phyloP scores from a whole-genome alignment of 2,329 filamentous ascomycete genomes.

The Talaromyces sp. region DNA sequence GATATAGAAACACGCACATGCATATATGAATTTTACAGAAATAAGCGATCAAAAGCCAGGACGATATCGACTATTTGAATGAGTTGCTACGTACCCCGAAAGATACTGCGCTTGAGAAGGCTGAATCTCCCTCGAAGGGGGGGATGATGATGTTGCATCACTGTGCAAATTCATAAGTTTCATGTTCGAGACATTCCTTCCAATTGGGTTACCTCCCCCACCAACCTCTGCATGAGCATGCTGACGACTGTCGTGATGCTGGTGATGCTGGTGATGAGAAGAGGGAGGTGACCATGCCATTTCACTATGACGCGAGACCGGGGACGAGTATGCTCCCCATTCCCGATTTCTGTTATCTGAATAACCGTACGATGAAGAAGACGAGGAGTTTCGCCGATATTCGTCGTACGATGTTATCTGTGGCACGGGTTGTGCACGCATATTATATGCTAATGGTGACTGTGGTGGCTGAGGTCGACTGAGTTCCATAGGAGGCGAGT shows the following conservation, averaged over 20 bases:
- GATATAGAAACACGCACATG: not conserved
- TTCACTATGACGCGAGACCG: constrained; percentile 2
- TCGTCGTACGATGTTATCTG: not conserved
- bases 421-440: not conserved
- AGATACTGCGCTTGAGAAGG: not conserved
- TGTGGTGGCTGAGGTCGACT: constrained; percentile 26
- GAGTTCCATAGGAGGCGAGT: constrained; percentile 34
- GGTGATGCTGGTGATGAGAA: not conserved
- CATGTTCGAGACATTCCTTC: not conserved
- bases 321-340: constrained; percentile 18
- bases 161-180: not conserved
- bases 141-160: not conserved
- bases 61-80: constrained; percentile 12
- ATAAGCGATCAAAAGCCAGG: constrained; percentile 4
- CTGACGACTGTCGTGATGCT: not conserved
- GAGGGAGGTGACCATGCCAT: not conserved
- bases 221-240: not conserved
- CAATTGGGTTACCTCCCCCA: not conserved
- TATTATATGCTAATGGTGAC: constrained; percentile 5
- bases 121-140: constrained; percentile 1
- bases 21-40: not conserved
- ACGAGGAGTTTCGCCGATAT: constrained; percentile 8
- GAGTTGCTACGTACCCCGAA: constrained; percentile 5
- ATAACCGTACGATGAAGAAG: constrained; percentile 19
- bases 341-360: constrained; percentile 30